A percentile compares a stretch with the other conserved stretches of the same genome.
phyloP scores from a whole-genome alignment of 768 basidiomycete genomes.

The Leucosporidium creatinivorum region DNA sequence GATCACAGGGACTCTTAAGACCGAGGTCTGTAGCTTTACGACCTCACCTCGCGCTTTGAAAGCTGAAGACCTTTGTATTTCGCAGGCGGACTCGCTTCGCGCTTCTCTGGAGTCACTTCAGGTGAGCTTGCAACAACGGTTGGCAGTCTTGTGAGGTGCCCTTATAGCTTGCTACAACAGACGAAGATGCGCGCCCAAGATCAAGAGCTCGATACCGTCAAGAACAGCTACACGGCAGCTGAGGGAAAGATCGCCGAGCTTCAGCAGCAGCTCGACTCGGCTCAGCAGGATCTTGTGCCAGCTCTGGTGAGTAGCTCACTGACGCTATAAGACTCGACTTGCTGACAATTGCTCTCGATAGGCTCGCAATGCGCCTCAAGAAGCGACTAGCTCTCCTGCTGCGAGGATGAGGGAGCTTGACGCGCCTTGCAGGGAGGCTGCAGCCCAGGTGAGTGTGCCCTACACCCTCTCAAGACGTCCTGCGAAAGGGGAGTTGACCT shows the following conservation, averaged over 20 bases:
- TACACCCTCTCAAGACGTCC: no score
- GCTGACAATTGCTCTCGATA: not conserved
- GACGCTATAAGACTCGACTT: not conserved
- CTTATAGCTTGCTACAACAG: not conserved
- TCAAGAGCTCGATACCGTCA: not conserved
- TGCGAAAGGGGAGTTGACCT: no score
- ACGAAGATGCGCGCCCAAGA: not conserved
- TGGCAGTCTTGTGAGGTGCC: no score
- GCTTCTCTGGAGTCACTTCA: not conserved
- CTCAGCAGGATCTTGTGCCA: not conserved
- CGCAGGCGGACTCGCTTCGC: no score
- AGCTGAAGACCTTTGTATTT: no score
- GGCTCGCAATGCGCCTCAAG: not conserved
- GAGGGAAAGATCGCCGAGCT: not conserved
- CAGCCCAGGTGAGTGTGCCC: not conserved
- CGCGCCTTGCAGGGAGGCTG: not conserved
- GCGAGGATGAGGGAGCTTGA: not conserved
- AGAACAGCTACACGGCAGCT: not conserved
- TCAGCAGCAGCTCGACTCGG: not conserved
- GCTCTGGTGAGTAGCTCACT: not conserved
- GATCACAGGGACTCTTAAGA: not conserved
- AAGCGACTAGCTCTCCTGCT: not conserved
- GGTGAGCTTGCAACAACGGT: not conserved
- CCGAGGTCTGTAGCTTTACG: not conserved
- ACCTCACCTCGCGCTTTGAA: no score